Base-by-base conservation (phyloP, 257 asterid genomes). In the Nicotiana tabacum region DNA sequence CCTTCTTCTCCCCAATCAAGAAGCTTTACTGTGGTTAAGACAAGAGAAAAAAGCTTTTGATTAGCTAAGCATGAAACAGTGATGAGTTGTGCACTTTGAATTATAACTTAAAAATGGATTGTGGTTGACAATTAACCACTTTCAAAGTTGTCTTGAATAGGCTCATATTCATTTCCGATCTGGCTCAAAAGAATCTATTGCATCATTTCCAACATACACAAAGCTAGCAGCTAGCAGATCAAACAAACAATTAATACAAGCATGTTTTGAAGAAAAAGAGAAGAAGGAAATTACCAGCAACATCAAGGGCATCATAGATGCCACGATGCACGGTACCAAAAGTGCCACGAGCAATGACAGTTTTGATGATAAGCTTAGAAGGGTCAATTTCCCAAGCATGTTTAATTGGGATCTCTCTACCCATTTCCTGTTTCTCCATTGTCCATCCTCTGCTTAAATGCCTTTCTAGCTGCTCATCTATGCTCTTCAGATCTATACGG, bases 1-100 rank as follows among this genome's bases (percentile, higher is more conserved):
- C 97, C 97, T 85, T 93, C 97, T 86, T 94, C 98, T 11, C 97
- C 97, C 97, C 97, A 92, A 66, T 93, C 97, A 5, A 95, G 93
- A 83, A 95, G 97, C 78, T 95, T 95, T 58, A 95, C 98, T 95
- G 79, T 77, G 53, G 85, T 39, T 29, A 65, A 66, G 69, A 67
- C 57, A 61, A 79, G 68, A 79, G 58, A 81, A 60, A 60, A 77
- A 77, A 82, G 35, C 60, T 69, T 53, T 69, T n/a, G 60, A 39
- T 77, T 70, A 80, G 82, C 32, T 27, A 33, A 56, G n/a, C 81
- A 56, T 55, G 78, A 81, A 66, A 53, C 7, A 15, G 66, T 70
- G 55, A 66, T 24, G 3, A 74, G 62, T 13, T 74, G 13, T 74
- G 62, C 24, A 48, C 79, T 74, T 74, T 3, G 9, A 74, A 48